These are phyloP conservation scores for Neofusicoccum sp. DNA, from an alignment of 2,329 filamentous ascomycete genomes.

Conservation along the genomic window DNA sequence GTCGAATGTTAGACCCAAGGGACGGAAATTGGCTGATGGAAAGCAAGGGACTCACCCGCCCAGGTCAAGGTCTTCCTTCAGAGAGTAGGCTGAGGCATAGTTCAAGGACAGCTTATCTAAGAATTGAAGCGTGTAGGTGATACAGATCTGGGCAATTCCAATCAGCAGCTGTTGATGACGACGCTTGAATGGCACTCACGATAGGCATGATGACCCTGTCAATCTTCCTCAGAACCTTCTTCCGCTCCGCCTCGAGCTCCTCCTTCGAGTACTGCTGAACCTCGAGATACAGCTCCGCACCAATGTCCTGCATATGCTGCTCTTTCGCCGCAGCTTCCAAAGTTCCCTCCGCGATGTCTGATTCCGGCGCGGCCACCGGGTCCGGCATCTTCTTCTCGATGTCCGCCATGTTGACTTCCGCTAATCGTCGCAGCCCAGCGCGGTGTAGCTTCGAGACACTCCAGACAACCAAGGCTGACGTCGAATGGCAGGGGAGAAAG, in stretches of 20 bases:
- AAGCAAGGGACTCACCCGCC: background rate
- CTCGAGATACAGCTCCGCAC: conserved; percentile 49
- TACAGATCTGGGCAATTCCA: conserved; percentile 33
- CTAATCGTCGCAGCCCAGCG: background rate
- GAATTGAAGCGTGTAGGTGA: conserved; percentile 52
- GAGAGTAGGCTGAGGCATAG: conserved; percentile 43
- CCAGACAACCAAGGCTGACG: no score
- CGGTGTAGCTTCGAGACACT: background rate
- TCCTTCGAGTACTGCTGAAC: conserved; percentile 46
- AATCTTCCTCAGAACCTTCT: conserved; percentile 46
- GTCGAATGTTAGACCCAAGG: conserved; percentile 8
- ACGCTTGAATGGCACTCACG: conserved; percentile 30
- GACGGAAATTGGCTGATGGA: background rate
- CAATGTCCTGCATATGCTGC: conserved; percentile 44
- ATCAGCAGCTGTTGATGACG: background rate
- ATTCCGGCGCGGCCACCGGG: background rate
- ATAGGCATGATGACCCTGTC: conserved; percentile 53
- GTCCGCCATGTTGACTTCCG: background rate
- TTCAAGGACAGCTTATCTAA: conserved; percentile 48
- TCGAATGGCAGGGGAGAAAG: background rate
- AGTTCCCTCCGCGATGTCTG: conserved; percentile 10
- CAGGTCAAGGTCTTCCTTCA: conserved; percentile 37
- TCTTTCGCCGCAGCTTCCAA: background rate
- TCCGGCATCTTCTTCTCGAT: conserved; percentile 16
- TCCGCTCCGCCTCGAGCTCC: conserved; percentile 48